Evolutionary conservation across 257 asterid genomes (phyloP).

Genomic region (Rubia yunnanensis): DNA sequence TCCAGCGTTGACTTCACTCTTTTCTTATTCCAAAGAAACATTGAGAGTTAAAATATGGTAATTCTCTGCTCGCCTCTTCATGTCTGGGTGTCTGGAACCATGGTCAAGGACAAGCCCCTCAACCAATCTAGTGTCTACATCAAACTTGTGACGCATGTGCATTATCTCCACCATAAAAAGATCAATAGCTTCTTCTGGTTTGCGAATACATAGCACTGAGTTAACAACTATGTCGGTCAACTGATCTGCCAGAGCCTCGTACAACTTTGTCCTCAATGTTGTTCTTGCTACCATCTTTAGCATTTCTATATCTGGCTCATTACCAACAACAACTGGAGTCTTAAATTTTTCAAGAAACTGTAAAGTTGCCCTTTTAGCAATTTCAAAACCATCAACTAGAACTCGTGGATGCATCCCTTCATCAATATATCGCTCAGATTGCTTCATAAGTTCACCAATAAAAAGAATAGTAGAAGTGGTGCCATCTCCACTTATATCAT

Average conservation of each 20-base stretch:
- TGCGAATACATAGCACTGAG: constrained; percentile 89
- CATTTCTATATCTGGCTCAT: constrained; percentile 91
- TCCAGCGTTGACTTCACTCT: constrained; percentile 97
- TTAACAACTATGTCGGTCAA: constrained; percentile 76
- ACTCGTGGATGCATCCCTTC: constrained; percentile 99
- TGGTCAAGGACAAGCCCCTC: constrained; percentile 99
- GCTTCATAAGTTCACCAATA: constrained; percentile 98
- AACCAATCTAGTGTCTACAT: constrained; percentile 91
- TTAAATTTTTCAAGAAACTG: constrained; percentile 87
- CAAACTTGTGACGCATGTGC: constrained; percentile 99
- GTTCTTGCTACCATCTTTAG: constrained; percentile 98
- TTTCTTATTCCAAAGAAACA: constrained; percentile 93
- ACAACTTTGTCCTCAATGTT: constrained; percentile 88
- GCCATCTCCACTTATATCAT: constrained; percentile 94
- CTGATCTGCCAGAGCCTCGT: constrained; percentile 91
- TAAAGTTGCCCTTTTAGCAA: constrained; percentile 87
- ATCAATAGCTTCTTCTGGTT: constrained; percentile 90
- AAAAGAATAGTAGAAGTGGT: constrained; percentile 95
- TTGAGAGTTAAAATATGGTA: constrained; percentile 79
- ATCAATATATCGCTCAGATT: constrained; percentile 90
- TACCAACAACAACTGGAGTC: constrained; percentile 90
- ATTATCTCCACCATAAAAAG: constrained; percentile 98
- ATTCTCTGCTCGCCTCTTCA: constrained; percentile 96
- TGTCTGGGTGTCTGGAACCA: constrained; percentile 99
- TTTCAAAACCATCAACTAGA: constrained; percentile 92